A percentile compares a stretch with the other conserved stretches of the same genome.
Evolutionary conservation across 2,329 filamentous ascomycete genomes (phyloP).

Genomic region (Coniochaeta prunicola): DNA sequence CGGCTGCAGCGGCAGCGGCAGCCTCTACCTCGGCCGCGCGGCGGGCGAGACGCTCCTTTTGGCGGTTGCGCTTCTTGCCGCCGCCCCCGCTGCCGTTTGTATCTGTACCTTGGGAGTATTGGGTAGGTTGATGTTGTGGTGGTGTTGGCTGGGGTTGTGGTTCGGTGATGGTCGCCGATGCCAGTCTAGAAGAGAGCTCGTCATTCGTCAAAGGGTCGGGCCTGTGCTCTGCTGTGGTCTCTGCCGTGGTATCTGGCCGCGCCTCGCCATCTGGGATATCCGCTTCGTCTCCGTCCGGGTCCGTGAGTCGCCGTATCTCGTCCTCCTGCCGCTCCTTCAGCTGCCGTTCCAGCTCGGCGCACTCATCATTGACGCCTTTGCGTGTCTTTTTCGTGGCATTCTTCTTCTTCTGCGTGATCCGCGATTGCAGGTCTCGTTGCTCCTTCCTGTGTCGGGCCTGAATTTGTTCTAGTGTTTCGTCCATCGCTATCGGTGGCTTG

Average conservation of each 20-base stretch:
- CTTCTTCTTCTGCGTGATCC: constrained; percentile 94
- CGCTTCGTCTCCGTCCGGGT: neutral
- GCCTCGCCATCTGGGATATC: neutral
- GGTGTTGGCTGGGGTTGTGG: constrained; percentile 9
- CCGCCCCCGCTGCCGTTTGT: constrained; percentile 12
- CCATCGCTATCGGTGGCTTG: constrained; percentile 3
- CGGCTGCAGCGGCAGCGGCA: constrained; percentile 56
- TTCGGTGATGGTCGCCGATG: constrained; percentile 12
- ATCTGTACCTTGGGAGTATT: constrained; percentile 12
- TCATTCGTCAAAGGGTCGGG: neutral
- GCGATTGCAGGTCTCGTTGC: constrained; percentile 74
- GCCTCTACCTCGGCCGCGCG: constrained; percentile 80
- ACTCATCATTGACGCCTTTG: constrained; percentile 70
- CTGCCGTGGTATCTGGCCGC: neutral
- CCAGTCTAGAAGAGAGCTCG: constrained; percentile 6
- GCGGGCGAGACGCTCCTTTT: constrained; percentile 84
- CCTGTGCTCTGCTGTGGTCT: neutral
- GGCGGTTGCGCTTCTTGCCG: constrained; percentile 74
- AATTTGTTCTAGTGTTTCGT: constrained; percentile 64
- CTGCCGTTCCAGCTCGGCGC: constrained; percentile 60
- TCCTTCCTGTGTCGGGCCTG: constrained; percentile 81
- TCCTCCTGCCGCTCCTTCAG: constrained; percentile 59
- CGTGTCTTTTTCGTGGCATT: constrained; percentile 82
- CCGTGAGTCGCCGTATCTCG: constrained; percentile 33
- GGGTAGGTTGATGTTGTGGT: constrained; percentile 8